Evolutionary conservation across 2,329 filamentous ascomycete genomes (phyloP).

Genomic region (Exophiala phaeomuriformis): DNA sequence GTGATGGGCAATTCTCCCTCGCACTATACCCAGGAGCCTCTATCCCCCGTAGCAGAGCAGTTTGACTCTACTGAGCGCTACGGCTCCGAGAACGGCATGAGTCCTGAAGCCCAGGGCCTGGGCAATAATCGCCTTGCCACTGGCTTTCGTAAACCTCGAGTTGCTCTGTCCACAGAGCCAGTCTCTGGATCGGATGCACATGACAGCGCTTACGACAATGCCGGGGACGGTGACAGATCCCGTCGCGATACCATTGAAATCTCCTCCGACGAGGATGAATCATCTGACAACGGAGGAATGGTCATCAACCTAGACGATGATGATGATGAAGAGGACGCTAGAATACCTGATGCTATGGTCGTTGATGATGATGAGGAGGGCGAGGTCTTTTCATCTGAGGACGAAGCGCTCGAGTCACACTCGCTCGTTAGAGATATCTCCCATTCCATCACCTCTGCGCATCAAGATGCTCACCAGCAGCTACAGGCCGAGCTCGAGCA

Average conservation of each 20-base stretch:
- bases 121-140: slow-evolving; percentile 25
- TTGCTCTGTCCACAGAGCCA: slow-evolving; percentile 5
- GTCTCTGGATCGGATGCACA: not conserved
- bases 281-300: slow-evolving; percentile 35
- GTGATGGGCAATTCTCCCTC: slow-evolving; percentile 7
- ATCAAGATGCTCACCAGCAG: slow-evolving; percentile 9
- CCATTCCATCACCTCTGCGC: slow-evolving; percentile 1
- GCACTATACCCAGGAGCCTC: not conserved
- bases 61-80: not conserved
- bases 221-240: slow-evolving; percentile 4
- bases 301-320: slow-evolving; percentile 35
- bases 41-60: not conserved
- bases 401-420: slow-evolving; percentile 2
- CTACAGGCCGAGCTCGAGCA: slow-evolving; percentile 10
- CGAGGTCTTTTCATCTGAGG: slow-evolving; percentile 1
- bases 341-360: slow-evolving; percentile 13
- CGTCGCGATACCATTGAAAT: slow-evolving; percentile 25
- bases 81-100: not conserved
- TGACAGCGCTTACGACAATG: not conserved
- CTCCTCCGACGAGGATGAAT: slow-evolving; percentile 28
- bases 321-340: not conserved
- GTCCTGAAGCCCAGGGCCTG: slow-evolving; percentile 3
- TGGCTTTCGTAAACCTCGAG: slow-evolving; percentile 14
- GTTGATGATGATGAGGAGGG: slow-evolving; percentile 7
- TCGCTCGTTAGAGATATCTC: not conserved